Evolutionary conservation across 225 moss, liverwort and hornwort species (phyloP).

Genomic region (Bryoerythrophyllum caledonicum): DNA sequence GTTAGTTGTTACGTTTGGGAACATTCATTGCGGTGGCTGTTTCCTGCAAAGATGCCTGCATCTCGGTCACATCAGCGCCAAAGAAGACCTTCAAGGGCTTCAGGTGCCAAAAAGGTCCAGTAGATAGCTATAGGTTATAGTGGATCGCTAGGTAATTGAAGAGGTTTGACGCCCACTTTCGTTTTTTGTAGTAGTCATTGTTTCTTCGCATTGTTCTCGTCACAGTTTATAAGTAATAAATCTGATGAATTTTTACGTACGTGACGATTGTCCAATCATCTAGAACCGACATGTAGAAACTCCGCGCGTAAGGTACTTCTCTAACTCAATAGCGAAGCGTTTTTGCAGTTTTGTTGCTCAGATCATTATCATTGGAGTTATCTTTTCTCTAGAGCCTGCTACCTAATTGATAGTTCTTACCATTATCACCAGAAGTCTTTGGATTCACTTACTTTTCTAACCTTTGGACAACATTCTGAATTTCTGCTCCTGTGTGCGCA

Average conservation of each 20-base stretch:
- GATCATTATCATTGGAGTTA: not conserved
- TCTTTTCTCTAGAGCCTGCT: not conserved
- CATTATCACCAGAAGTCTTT: constrained; percentile 10
- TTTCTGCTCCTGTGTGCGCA: constrained; percentile 20
- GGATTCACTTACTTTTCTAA: not conserved
- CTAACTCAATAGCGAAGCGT: not conserved
- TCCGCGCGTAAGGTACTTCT: constrained; percentile 9
- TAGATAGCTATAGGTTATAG: constrained; percentile 40
- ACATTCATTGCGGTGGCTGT: constrained; percentile 81
- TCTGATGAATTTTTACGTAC: constrained; percentile 14
- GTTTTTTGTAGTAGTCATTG: constrained; percentile 39
- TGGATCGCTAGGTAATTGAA: constrained; percentile 32
- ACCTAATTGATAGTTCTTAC: not conserved
- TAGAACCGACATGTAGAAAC: constrained; percentile 8
- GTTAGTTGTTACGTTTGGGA: constrained; percentile 87
- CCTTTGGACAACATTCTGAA: not conserved
- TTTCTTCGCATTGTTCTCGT: constrained; percentile 38
- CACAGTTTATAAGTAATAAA: constrained; percentile 28
- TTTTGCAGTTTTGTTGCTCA: constrained; percentile 10
- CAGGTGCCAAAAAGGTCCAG: constrained; percentile 57
- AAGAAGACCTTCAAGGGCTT: constrained; percentile 42
- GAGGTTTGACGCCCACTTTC: constrained; percentile 31
- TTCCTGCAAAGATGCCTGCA: constrained; percentile 73
- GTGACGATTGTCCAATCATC: constrained; percentile 18
- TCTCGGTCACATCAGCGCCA: constrained; percentile 43